phyloP scores from a whole-genome alignment of 2,329 filamentous ascomycete genomes.

The Achaetomium macrosporum region DNA sequence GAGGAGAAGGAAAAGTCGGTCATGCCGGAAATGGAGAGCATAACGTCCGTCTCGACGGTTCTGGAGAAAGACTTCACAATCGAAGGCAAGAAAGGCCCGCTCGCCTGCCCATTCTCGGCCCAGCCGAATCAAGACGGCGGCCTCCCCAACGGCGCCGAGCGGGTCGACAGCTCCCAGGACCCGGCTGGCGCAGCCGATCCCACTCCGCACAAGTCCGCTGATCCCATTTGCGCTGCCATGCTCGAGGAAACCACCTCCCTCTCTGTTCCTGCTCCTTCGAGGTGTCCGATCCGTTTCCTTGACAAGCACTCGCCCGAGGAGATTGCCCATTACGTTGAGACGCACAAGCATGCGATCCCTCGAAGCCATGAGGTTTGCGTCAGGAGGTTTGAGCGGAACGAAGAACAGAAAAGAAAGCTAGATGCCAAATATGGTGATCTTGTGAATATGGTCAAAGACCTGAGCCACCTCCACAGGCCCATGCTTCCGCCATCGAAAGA shows the following conservation, averaged over 20 bases:
- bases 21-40: slow-evolving; percentile 30
- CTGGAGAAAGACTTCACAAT: slow-evolving; percentile 91
- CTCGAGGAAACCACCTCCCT: slow-evolving; percentile 52
- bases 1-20: slow-evolving; percentile 47
- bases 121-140: slow-evolving; percentile 30
- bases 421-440: slow-evolving; percentile 92
- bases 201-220: slow-evolving; percentile 45
- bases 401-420: slow-evolving; percentile 76
- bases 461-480: slow-evolving; percentile 81
- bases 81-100: slow-evolving; percentile 68
- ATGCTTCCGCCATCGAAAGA: slow-evolving; percentile 61
- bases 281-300: slow-evolving; percentile 88
- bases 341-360: slow-evolving; percentile 90
- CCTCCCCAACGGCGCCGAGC: slow-evolving; percentile 10
- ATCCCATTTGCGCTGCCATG: slow-evolving; percentile 61
- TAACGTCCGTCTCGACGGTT: slow-evolving; percentile 56
- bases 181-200: slow-evolving; percentile 31
- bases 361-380: slow-evolving; percentile 92
- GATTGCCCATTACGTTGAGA: slow-evolving; percentile 88
- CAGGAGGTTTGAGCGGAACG: slow-evolving; percentile 80
- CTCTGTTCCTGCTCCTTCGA: slow-evolving; percentile 47
- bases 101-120: slow-evolving; percentile 74
- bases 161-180: slow-evolving; percentile 19
- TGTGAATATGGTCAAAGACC: slow-evolving; percentile 87
- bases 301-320: slow-evolving; percentile 91